phyloP scores from a whole-genome alignment of 257 asterid species.

The Cinchona pubescens region DNA sequence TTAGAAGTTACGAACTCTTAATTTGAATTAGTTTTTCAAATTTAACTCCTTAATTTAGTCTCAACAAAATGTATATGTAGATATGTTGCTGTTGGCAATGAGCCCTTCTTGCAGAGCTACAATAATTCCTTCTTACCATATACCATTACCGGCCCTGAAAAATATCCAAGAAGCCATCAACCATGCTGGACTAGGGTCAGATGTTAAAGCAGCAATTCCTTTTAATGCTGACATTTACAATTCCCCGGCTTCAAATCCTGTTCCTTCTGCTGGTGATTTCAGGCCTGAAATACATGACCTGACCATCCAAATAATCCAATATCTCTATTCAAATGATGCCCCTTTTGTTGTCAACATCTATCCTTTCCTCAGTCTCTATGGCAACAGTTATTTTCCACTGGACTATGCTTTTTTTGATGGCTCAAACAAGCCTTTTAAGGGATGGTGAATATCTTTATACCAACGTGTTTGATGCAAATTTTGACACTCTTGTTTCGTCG shows the following conservation, averaged over 20 bases:
- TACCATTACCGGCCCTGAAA: constrained; percentile 75
- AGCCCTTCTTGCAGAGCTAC: constrained; percentile 80
- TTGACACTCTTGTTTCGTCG: constrained; percentile 74
- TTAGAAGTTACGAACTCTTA: background rate
- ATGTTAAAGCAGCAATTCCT: constrained; percentile 75
- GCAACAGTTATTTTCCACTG: constrained; percentile 62
- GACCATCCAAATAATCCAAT: constrained; percentile 58
- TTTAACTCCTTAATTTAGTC: background rate
- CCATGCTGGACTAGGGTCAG: constrained; percentile 59
- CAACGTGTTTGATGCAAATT: constrained; percentile 89
- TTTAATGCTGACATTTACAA: constrained; percentile 82
- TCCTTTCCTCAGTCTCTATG: constrained; percentile 83
- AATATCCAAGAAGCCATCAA: constrained; percentile 79
- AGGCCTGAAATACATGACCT: constrained; percentile 78
- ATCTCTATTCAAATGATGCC: constrained; percentile 55
- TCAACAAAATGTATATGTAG: constrained; percentile 26
- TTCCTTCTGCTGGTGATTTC: constrained; percentile 92
- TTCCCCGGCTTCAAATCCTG: constrained; percentile 77
- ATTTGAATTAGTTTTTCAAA: background rate
- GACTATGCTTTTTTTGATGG: constrained; percentile 89
- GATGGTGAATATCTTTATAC: constrained; percentile 61
- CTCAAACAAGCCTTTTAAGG: constrained; percentile 41
- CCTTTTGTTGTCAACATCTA: constrained; percentile 89
- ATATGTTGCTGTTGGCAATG: constrained; percentile 94
- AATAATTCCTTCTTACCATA: constrained; percentile 50